Conservation (phyloP, 768 basidiomycete species). For the Gymnopilus junonius region DNA sequence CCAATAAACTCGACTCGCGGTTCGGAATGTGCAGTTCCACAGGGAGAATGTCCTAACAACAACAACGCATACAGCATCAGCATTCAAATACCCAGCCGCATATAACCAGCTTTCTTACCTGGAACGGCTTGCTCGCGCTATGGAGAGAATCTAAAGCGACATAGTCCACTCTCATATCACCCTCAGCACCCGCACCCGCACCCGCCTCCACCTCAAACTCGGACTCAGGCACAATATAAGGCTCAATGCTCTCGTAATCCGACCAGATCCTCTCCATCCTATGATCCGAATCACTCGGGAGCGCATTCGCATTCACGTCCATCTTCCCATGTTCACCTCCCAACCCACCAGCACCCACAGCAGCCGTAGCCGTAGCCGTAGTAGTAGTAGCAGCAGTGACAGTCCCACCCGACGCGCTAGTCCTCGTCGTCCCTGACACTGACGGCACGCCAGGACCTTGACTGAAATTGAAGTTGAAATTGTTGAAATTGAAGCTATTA, state of each 20-base stretch:
- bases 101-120: constrained; percentile 42
- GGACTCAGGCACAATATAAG: constrained; percentile 59
- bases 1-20: constrained; percentile 60
- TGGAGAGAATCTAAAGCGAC: constrained; percentile 27
- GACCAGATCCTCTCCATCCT: constrained; percentile 84
- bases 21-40: constrained; percentile 79
- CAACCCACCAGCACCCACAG: not conserved
- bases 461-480: constrained; percentile 32
- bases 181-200: constrained; percentile 10
- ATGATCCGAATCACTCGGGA: constrained; percentile 86
- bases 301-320: constrained; percentile 47
- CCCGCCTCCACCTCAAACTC: constrained; percentile 50
- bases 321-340: constrained; percentile 29
- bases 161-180: constrained; percentile 55
- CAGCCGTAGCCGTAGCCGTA: too few species aligned
- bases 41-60: constrained; percentile 73
- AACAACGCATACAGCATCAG: not conserved
- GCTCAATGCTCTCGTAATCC: constrained; percentile 84
- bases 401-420: constrained; percentile 33
- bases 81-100: not conserved
- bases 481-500: constrained; percentile 26
- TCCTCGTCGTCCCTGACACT: constrained; percentile 33
- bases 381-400: constrained; percentile 17
- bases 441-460: constrained; percentile 38
- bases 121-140: constrained; percentile 51